These are phyloP conservation scores for Thalia dealbata DNA, from an alignment of 176 grass and related monocot genomes.

Conservation along the genomic window DNA sequence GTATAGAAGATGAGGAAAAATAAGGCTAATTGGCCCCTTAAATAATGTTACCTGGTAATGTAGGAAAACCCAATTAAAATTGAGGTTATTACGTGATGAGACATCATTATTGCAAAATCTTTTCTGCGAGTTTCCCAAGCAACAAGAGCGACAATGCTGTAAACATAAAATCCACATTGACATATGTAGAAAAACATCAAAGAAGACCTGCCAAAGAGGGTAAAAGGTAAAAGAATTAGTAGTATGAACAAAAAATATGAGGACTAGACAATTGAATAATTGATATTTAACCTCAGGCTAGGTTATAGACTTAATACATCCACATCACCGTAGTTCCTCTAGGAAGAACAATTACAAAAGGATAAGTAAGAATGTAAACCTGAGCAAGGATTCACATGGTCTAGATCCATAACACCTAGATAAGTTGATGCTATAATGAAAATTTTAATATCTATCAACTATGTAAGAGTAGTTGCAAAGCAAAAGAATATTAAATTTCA, in stretches of 20 bases:
- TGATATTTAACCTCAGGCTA: background rate
- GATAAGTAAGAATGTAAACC: background rate
- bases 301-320: background rate
- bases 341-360: background rate
- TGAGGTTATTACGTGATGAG: conserved; percentile 95
- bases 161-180: conserved; percentile 95
- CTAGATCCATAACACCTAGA: background rate
- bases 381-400: background rate
- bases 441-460: no score
- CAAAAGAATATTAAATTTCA: background rate
- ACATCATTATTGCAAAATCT: conserved; percentile 98
- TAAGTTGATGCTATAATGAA: background rate
- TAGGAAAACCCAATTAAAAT: conserved; percentile 79
- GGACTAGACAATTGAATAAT: background rate
- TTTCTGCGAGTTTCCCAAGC: conserved; percentile 99
- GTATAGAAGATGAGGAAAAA: conserved; percentile 1
- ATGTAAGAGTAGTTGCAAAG: background rate
- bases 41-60: conserved; percentile 61
- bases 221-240: conserved; percentile 23
- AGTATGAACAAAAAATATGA: conserved; percentile 2
- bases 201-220: conserved; percentile 27
- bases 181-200: conserved; percentile 97
- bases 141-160: conserved; percentile 88
- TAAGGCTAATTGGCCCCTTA: conserved; percentile 17
- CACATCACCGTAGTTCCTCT: background rate